Conservation (phyloP, 768 basidiomycete genomes). For the Mycena kentingensis region DNA sequence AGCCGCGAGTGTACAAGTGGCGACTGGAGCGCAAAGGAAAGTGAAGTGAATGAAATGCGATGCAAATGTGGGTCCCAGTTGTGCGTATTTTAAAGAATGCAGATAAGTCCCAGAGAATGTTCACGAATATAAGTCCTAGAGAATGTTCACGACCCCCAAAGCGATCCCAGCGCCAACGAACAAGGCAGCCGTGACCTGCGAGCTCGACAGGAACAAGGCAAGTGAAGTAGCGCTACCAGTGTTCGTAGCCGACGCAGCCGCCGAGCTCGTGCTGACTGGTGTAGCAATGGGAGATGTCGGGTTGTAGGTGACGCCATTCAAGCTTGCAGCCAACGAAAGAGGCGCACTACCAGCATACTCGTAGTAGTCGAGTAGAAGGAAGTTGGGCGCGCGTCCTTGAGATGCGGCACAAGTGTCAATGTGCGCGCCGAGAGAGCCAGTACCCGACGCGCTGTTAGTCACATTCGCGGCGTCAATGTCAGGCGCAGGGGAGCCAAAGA, state of each 20-base stretch:
- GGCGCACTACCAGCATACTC: conserved; percentile 79
- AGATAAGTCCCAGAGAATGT: too few relatives aligned
- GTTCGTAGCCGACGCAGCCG: conserved; percentile 30
- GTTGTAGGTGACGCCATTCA: conserved; percentile 75
- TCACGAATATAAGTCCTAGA: too few relatives aligned
- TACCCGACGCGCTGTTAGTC: conserved; percentile 77
- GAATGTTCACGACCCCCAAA: conserved; percentile 29
- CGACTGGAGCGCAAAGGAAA: conserved; percentile 71
- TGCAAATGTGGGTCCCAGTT: background rate
- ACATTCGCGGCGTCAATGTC: conserved; percentile 58
- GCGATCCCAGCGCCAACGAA: conserved; percentile 27
- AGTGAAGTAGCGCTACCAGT: background rate
- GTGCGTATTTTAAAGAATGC: too few relatives aligned
- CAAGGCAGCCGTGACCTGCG: conserved; percentile 16
- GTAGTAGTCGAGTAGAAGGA: conserved; percentile 90
- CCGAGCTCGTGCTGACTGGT: conserved; percentile 41
- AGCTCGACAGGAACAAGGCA: conserved; percentile 1
- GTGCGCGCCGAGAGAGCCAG: conserved; percentile 76
- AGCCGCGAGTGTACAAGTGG: conserved; percentile 88
- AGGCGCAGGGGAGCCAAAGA: conserved; percentile 67
- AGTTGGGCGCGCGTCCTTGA: conserved; percentile 72
- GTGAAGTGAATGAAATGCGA: conserved; percentile 33
- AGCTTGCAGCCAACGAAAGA: conserved; percentile 79
- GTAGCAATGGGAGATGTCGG: conserved; percentile 64
- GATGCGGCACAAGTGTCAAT: conserved; percentile 63